Conservation (phyloP, 1,139 yeast genomes). For the Kluyveromyces sp. region DNA sequence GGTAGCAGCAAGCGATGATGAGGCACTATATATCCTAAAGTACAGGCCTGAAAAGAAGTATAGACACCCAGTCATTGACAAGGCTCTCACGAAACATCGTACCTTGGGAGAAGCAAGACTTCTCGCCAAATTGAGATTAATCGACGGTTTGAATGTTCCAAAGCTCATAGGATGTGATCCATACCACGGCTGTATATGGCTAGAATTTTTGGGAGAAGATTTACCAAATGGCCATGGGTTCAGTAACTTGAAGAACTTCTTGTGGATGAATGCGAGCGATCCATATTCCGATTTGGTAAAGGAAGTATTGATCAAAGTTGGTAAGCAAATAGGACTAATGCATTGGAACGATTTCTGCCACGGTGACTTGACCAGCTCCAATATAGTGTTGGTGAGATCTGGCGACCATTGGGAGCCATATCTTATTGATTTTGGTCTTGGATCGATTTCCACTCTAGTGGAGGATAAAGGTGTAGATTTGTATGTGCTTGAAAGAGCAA, state of each 20-base stretch:
- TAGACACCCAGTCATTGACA: constrained; percentile 79
- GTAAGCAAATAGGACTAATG: constrained; percentile 59
- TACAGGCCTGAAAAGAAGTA: constrained; percentile 85
- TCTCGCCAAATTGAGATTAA: constrained; percentile 46
- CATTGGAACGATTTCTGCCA: constrained; percentile 80
- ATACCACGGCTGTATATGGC: constrained; percentile 78
- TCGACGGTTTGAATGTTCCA: constrained; percentile 62
- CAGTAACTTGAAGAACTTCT: constrained; percentile 61
- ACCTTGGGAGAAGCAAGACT: constrained; percentile 82
- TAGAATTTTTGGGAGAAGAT: constrained; percentile 61
- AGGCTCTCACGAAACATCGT: constrained; percentile 65
- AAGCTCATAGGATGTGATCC: constrained; percentile 63
- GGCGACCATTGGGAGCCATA: constrained; percentile 38
- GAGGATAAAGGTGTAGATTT: constrained; percentile 97
- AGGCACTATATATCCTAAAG: constrained; percentile 53
- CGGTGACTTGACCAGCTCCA: constrained; percentile 92
- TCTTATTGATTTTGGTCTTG: constrained; percentile 85
- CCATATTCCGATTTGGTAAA: constrained; percentile 36
- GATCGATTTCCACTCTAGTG: constrained; percentile 61
- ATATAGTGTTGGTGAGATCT: constrained; percentile 48
- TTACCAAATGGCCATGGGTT: constrained; percentile 40
- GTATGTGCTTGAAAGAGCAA: constrained; percentile 88
- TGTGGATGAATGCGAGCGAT: constrained; percentile 52
- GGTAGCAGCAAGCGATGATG: constrained; percentile 13
- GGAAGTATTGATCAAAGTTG: constrained; percentile 45